Conservation (phyloP, 2,329 filamentous ascomycete species). For the Beauveria asiatica region DNA sequence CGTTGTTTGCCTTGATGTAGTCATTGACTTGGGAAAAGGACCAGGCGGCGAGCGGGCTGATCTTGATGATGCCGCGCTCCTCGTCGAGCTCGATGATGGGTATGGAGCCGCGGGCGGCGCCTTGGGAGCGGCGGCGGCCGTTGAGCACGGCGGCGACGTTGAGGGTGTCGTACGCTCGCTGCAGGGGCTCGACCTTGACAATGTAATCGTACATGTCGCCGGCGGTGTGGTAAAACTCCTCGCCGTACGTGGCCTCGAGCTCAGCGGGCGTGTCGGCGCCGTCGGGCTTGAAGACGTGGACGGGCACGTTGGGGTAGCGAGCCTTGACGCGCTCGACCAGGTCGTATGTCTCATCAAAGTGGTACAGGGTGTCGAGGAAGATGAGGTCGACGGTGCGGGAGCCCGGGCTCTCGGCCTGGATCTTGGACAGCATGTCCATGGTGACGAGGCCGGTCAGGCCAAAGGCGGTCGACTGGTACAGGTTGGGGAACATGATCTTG, state of each 20-base stretch:
- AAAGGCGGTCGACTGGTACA: constrained; percentile 82
- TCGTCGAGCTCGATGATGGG: constrained; percentile 86
- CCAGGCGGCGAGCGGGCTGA: constrained; percentile 97
- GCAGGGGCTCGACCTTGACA: constrained; percentile 93
- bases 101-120: constrained; percentile 81
- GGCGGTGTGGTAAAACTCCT: constrained; percentile 74
- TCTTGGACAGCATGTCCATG: constrained; percentile 76
- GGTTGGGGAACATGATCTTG: constrained; percentile 78
- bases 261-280: constrained; percentile 63
- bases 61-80: constrained; percentile 85
- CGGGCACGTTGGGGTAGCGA: constrained; percentile 67
- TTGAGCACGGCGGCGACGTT: constrained; percentile 87
- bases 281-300: constrained; percentile 86
- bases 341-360: constrained; percentile 69
- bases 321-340: constrained; percentile 66
- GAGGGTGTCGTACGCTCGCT: constrained; percentile 81
- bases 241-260: constrained; percentile 75
- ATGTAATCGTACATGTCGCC: constrained; percentile 92
- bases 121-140: constrained; percentile 83
- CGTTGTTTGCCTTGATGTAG: constrained; percentile 77
- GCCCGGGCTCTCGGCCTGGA: constrained; percentile 54
- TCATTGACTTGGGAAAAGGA: constrained; percentile 79
- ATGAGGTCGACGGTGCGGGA: constrained; percentile 56
- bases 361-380: constrained; percentile 78
- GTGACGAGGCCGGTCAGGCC: constrained; percentile 74